A percentile compares a stretch with the other conserved stretches of the same genome.
Evolutionary conservation across 371 early-diverging fungal genomes (phyloP).

Genomic region (Mucor racemosus): DNA sequence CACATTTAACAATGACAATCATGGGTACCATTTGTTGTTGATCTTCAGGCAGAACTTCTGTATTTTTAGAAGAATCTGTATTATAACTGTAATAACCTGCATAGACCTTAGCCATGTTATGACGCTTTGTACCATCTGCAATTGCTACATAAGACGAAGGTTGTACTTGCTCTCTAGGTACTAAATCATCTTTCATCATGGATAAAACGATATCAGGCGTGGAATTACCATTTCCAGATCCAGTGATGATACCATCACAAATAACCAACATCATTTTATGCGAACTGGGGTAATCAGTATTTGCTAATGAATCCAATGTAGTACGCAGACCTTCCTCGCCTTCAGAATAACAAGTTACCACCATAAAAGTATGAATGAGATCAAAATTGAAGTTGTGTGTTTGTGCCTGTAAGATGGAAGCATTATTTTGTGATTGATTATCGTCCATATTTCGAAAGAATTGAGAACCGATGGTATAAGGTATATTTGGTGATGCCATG

Average conservation of each 20-base stretch:
- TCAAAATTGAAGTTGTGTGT: constrained; percentile 57
- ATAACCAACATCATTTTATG: constrained; percentile 86
- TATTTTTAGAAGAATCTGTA: constrained; percentile 39
- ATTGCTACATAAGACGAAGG: constrained; percentile 85
- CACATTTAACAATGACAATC: constrained; percentile 87
- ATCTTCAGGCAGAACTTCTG: constrained; percentile 46
- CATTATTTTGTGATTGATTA: constrained; percentile 7
- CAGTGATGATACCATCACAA: constrained; percentile 80
- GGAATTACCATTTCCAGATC: constrained; percentile 69
- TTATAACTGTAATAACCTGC: constrained; percentile 77
- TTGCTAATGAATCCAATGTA: constrained; percentile 89
- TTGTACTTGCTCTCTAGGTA: constrained; percentile 59
- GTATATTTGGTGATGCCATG: constrained; percentile 17
- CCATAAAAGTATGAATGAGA: constrained; percentile 56
- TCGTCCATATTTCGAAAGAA: constrained; percentile 13
- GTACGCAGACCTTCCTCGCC: constrained; percentile 81
- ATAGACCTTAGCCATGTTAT: constrained; percentile 90
- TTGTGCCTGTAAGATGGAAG: constrained; percentile 19
- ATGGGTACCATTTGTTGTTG: constrained; percentile 55
- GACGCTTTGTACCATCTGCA: constrained; percentile 83
- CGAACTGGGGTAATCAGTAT: constrained; percentile 79
- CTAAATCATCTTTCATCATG: constrained; percentile 76
- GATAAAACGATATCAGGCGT: constrained; percentile 74
- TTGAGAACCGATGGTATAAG: constrained; percentile 22
- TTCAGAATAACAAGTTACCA: constrained; percentile 86